Conservation (phyloP, 257 asterid genomes). For the Anisodus tanguticus region DNA sequence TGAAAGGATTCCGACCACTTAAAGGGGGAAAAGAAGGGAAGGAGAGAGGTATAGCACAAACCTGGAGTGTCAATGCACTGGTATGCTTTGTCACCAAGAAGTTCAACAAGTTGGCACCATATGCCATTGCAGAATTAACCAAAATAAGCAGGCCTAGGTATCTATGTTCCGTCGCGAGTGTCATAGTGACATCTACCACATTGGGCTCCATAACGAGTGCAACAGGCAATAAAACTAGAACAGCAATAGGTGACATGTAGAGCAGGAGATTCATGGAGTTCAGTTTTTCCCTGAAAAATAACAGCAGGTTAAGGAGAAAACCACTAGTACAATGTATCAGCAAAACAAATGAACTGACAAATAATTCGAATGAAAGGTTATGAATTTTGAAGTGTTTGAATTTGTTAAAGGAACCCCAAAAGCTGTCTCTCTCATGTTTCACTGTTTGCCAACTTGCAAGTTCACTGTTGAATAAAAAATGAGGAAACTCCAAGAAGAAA, state of each 20-base stretch:
- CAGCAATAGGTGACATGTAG: slow-evolving; percentile 93
- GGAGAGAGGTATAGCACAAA: slow-evolving; percentile 30
- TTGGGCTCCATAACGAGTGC: slow-evolving; percentile 82
- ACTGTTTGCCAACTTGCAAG: background rate
- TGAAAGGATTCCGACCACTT: background rate
- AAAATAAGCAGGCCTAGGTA: slow-evolving; percentile 68
- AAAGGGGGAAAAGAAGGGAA: background rate
- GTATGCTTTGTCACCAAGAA: slow-evolving; percentile 94
- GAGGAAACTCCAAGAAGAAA: background rate
- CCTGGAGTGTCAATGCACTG: slow-evolving; percentile 97
- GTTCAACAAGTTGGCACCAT: slow-evolving; percentile 85
- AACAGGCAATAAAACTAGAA: slow-evolving; percentile 72
- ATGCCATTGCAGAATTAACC: slow-evolving; percentile 83
- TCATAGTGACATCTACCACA: slow-evolving; percentile 72
- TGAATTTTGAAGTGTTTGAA: background rate
- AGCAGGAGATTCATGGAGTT: slow-evolving; percentile 92
- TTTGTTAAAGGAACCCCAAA: background rate
- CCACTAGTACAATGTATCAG: background rate
- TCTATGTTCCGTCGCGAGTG: slow-evolving; percentile 71
- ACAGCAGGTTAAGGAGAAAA: slow-evolving; percentile 8
- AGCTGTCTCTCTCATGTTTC: too few relatives aligned
- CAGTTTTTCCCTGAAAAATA: slow-evolving; percentile 69
- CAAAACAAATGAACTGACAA: background rate
- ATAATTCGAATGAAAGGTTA: background rate
- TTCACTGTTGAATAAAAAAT: background rate